Conservation (phyloP, 106 monocot genomes). For the Narthecium ossifragum region DNA sequence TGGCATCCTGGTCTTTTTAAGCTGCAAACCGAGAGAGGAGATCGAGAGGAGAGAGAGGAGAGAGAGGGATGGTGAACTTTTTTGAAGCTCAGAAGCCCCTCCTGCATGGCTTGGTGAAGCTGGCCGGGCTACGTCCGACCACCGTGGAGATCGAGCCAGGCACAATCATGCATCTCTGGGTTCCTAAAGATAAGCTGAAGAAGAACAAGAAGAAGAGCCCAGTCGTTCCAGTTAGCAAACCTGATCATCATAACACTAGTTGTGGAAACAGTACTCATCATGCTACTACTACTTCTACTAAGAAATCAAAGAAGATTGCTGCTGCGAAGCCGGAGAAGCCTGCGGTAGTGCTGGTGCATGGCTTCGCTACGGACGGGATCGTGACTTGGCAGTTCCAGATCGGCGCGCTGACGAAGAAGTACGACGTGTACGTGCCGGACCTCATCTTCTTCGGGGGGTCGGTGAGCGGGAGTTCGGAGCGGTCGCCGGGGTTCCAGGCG, state of each 20-base stretch:
- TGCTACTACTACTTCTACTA: no score
- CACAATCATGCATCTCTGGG: constrained; percentile 72
- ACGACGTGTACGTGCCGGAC: constrained; percentile 82
- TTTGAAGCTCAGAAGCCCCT: constrained; percentile 67
- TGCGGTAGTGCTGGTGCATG: constrained; percentile 76
- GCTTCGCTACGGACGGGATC: constrained; percentile 84
- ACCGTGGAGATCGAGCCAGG: constrained; percentile 61
- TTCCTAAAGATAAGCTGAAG: constrained; percentile 41
- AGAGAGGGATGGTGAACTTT: constrained; percentile 65
- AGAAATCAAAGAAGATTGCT: neutral
- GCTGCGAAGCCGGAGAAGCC: constrained; percentile 39
- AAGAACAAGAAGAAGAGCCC: constrained; percentile 24
- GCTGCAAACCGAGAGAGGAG: no score
- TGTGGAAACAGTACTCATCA: neutral
- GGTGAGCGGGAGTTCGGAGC: constrained; percentile 24
- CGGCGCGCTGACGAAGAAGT: constrained; percentile 26
- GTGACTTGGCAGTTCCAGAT: constrained; percentile 89
- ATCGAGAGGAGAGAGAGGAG: neutral
- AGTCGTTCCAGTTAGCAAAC: constrained; percentile 19
- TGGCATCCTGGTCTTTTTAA: no score
- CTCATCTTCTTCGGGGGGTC: constrained; percentile 84
- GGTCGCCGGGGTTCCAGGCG: constrained; percentile 80
- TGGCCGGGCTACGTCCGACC: constrained; percentile 54
- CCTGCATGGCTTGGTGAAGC: constrained; percentile 43
- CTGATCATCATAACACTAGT: no score